Evolutionary conservation across 495 filamentous ascomycete genomes (phyloP).

Genomic region (Halenospora varia): DNA sequence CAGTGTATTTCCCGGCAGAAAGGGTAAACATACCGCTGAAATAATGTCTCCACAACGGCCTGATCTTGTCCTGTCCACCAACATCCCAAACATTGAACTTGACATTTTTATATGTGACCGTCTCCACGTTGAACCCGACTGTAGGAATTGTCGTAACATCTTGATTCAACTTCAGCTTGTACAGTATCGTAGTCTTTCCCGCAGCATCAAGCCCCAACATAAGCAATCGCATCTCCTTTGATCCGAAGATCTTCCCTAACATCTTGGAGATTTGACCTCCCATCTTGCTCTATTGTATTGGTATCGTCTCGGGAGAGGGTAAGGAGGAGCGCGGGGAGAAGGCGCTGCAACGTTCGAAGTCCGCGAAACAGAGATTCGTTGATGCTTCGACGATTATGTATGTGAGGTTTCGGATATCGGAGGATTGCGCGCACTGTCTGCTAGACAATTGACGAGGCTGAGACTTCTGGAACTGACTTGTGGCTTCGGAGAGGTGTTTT

Average conservation of each 20-base stretch:
- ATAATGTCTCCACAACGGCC: slow-evolving; percentile 97
- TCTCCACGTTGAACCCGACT: slow-evolving; percentile 99
- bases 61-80: slow-evolving; percentile 98
- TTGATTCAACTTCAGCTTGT: slow-evolving; percentile 97
- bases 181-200: slow-evolving; percentile 99
- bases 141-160: slow-evolving; percentile 99
- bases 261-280: slow-evolving; percentile 80
- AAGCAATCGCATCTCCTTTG: slow-evolving; percentile 95
- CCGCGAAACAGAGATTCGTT: not conserved
- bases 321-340: not conserved
- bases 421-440: not conserved
- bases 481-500: no score
- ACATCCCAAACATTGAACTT: slow-evolving; percentile 99
- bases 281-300: slow-evolving; percentile 46
- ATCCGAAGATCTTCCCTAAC: slow-evolving; percentile 97
- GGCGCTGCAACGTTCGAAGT: not conserved
- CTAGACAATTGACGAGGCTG: not conserved
- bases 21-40: slow-evolving; percentile 71
- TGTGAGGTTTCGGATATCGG: not conserved
- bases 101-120: slow-evolving; percentile 98
- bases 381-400: not conserved
- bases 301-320: not conserved
- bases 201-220: slow-evolving; percentile 98
- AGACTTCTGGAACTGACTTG: not conserved
- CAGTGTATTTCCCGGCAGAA: not conserved